phyloP scores from a whole-genome alignment of 2,329 filamentous ascomycete genomes.

The Drechslera avenae region DNA sequence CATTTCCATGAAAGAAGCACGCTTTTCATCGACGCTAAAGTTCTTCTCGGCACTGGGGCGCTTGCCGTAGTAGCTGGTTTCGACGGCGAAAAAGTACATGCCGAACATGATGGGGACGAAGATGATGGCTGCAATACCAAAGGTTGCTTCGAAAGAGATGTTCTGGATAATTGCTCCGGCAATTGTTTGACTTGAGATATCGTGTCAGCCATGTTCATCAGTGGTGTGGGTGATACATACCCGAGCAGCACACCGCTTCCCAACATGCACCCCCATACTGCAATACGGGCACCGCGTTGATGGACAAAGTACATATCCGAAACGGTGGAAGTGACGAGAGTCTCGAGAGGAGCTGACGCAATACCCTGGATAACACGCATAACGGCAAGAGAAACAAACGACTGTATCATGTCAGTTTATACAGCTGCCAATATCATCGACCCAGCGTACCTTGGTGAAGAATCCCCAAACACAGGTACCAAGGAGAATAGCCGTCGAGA shows the following conservation, averaged over 20 bases:
- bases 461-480: constrained; percentile 50
- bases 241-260: constrained; percentile 48
- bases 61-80: constrained; percentile 48
- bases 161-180: constrained; percentile 50
- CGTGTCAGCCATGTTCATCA: constrained; percentile 16
- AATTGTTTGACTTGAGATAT: constrained; percentile 49
- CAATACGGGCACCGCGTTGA: constrained; percentile 84
- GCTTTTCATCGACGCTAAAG: constrained; percentile 30
- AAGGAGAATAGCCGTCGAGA: constrained; percentile 46
- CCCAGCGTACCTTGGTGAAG: constrained; percentile 36
- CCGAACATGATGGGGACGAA: constrained; percentile 49
- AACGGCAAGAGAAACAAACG: constrained; percentile 46
- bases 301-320: constrained; percentile 92
- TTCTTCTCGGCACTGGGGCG: constrained; percentile 25
- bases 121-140: constrained; percentile 52
- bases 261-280: constrained; percentile 59
- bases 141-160: constrained; percentile 50
- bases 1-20: constrained; percentile 23
- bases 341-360: constrained; percentile 86
- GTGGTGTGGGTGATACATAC: constrained; percentile 35
- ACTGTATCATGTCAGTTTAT: constrained; percentile 21
- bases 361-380: constrained; percentile 83
- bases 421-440: neutral
- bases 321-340: constrained; percentile 84
- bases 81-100: constrained; percentile 54